Base-by-base conservation (phyloP, 2,329 filamentous ascomycete species). In the Colletotrichum sp. region DNA sequence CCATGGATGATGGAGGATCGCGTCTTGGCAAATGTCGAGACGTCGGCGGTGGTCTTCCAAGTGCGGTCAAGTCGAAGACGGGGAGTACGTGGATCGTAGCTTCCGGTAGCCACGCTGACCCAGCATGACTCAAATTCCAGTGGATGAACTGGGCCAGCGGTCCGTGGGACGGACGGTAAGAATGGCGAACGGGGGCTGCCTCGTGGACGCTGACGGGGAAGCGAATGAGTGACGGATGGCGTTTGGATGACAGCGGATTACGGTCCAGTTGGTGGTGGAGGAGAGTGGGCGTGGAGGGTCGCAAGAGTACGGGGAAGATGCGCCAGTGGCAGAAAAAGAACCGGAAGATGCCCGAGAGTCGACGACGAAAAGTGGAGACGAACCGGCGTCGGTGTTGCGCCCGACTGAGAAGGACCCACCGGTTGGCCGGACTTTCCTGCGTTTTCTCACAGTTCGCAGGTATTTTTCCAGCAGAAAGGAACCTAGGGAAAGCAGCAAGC, bases 291-390 rank as follows among this genome's bases (percentile, higher is more conserved):
- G 16, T 24, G 61, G 52, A 43, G 69, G 43, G 52, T 58, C 12
- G 43, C 24, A 32, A 55, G 52, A 34, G 21, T 24, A 58, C 48
- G 55, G 66, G 65, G 30, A 32, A 6, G n/a, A 13, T 32, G 12
- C 15, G 61, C 21, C 32, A 70, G n/a, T 28, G 28, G 21, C 66
- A 73, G 60, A 65, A 58, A 71, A 71, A 38, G 6, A 71, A 16
- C 32, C 73, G 73, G 73, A 73, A 69, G 65, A 69, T 76, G 73
- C 24, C 70, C 73, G 70, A 43, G 48, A n/a, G 12, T 24, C 64
- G 30, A 55, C 8, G 48, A 67, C 43, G n/a, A 28, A 26, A 43
- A 30, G 48, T 55, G 64, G 70, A 52, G 43, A 28, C 15, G 8
- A 21, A 28, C 16, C 38, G 70, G 52, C 21, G 36, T 28, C 32